Percentiles rank a stretch among this genome's conserved stretches.
Conservation (phyloP, 2,329 filamentous ascomycete genomes). For the Trichoderma semiorbis region DNA sequence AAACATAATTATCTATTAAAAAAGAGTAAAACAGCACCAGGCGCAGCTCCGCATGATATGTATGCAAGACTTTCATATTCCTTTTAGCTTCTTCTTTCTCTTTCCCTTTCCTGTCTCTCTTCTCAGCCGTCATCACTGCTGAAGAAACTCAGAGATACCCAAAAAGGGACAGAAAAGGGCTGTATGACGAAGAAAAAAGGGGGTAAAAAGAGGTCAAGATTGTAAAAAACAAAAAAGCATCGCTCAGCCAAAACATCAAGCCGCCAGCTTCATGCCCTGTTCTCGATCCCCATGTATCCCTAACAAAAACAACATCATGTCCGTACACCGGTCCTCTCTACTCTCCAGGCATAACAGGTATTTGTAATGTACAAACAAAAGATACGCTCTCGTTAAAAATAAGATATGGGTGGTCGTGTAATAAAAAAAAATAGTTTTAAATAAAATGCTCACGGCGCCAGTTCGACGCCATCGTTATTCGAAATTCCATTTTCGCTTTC, state of each 20-base stretch:
- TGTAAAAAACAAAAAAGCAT: background rate
- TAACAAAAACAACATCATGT: slow-evolving; percentile 3
- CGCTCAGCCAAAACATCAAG: background rate
- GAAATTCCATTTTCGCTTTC: background rate
- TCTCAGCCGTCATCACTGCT: background rate
- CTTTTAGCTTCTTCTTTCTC: background rate
- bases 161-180: background rate
- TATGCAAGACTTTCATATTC: slow-evolving; percentile 3
- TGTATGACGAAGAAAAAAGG: background rate
- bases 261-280: background rate
- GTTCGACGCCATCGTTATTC: background rate
- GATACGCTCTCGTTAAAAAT: slow-evolving; percentile 18
- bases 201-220: background rate
- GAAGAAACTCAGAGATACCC: background rate
- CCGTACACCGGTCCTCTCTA: slow-evolving; percentile 10
- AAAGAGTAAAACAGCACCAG: background rate
- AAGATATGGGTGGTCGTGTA: background rate
- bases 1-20: slow-evolving; percentile 5
- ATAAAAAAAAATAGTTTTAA: background rate
- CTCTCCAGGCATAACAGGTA: slow-evolving; percentile 15
- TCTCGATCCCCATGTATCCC: background rate
- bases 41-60: background rate
- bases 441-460: background rate
- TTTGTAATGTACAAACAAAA: slow-evolving; percentile 17
- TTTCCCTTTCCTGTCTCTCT: background rate